Evolutionary conservation across 176 grass and related monocot genomes (phyloP).

Genomic region (Echinochloa phyllopogon): DNA sequence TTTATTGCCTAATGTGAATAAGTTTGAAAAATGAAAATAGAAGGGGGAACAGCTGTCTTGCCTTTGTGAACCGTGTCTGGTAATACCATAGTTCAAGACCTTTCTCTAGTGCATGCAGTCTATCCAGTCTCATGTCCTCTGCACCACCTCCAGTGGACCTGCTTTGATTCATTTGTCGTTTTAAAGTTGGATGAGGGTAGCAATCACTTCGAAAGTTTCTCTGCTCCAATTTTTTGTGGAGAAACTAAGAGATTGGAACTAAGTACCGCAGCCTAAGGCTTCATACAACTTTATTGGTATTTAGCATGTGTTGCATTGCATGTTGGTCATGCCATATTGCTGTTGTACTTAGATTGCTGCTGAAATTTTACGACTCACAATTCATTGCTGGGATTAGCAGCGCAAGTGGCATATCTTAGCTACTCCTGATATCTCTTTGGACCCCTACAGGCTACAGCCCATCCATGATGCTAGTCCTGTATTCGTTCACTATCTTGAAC

Average conservation of each 20-base stretch:
- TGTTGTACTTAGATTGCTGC: not conserved
- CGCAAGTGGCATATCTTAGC: not conserved
- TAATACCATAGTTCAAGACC: constrained; percentile 53
- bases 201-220: constrained; percentile 18
- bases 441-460: not conserved
- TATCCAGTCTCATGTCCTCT: constrained; percentile 47
- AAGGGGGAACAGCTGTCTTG: not conserved
- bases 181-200: not conserved
- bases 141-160: constrained; percentile 46
- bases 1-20: not conserved
- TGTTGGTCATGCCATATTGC: not conserved
- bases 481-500: constrained; percentile 10
- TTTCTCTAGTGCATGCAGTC: constrained; percentile 51
- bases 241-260: not conserved
- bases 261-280: not conserved
- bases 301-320: not conserved
- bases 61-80: constrained; percentile 51
- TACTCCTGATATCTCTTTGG: not conserved
- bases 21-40: not conserved
- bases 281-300: not conserved
- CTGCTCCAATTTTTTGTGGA: not conserved
- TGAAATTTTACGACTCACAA: not conserved
- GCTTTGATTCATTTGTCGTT: constrained; percentile 14
- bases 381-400: not conserved
- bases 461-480: constrained; percentile 20